These are phyloP conservation scores for Phyllosticta ampelicida DNA, from an alignment of 2,329 filamentous ascomycete genomes.

Conservation along the genomic window DNA sequence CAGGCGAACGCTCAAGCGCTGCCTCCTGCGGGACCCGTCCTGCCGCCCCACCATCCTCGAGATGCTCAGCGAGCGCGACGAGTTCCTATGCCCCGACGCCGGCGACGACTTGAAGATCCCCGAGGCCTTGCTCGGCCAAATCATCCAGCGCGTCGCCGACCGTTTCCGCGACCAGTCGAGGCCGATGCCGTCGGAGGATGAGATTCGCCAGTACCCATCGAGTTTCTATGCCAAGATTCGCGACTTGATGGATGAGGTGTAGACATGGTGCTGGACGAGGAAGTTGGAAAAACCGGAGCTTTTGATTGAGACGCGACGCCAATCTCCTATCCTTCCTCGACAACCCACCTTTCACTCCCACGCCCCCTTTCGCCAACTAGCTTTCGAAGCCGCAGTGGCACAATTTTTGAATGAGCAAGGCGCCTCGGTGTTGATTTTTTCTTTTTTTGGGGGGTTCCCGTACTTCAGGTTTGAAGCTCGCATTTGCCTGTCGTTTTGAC, in stretches of 20 bases:
- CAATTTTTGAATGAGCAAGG: no score
- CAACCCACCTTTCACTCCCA: no score
- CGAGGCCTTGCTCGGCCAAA: slow-evolving; percentile 48
- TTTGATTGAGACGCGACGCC: no score
- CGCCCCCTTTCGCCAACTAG: no score
- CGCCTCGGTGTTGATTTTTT: no score
- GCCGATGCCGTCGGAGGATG: slow-evolving; percentile 46
- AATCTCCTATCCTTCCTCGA: no score
- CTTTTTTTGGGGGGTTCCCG: no score
- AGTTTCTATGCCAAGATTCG: slow-evolving; percentile 39
- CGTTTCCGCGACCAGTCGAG: slow-evolving; percentile 44
- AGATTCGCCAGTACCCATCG: slow-evolving; percentile 36
- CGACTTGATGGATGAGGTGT: slow-evolving; percentile 26
- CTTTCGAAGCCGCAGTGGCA: no score
- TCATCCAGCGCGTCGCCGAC: slow-evolving; percentile 49
- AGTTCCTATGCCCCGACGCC: slow-evolving; percentile 48
- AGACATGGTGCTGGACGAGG: no score
- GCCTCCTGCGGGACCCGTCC: slow-evolving; percentile 47
- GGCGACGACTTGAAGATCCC: slow-evolving; percentile 38
- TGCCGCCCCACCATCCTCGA: slow-evolving; percentile 47
- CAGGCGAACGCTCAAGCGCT: slow-evolving; percentile 45
- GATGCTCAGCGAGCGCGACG: slow-evolving; percentile 44
- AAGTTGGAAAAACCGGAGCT: no score
- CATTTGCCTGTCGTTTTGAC: no score
- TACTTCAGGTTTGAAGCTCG: no score